Percentiles rank a stretch among this genome's conserved stretches.
phyloP scores from a whole-genome alignment of 257 asterid genomes.

The Cynanchum wilfordii region DNA sequence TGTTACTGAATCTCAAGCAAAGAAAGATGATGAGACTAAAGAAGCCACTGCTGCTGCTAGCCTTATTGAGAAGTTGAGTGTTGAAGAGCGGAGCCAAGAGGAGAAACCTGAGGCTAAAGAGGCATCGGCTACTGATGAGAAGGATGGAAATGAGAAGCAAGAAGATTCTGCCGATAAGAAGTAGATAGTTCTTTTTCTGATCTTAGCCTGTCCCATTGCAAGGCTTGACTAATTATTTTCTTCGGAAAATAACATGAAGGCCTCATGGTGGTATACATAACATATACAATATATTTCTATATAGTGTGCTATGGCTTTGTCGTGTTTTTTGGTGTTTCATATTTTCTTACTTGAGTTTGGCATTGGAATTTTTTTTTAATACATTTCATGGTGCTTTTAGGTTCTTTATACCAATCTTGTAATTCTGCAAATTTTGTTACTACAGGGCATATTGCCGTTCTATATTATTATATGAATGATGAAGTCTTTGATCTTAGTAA shows the following conservation, averaged over 20 bases:
- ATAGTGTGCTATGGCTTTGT: conserved; percentile 6
- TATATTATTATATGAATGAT: neutral
- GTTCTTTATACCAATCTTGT: neutral
- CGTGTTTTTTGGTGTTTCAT: conserved; percentile 13
- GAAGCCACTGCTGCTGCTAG: conserved; percentile 52
- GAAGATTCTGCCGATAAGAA: conserved; percentile 35
- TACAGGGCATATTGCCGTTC: neutral
- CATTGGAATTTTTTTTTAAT: neutral
- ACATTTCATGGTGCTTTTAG: neutral
- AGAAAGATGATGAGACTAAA: conserved; percentile 35
- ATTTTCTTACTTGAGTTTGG: conserved; percentile 6
- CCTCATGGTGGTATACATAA: conserved; percentile 13
- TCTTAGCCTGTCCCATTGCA: conserved; percentile 15
- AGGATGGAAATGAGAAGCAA: conserved; percentile 26
- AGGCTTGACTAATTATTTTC: conserved; percentile 30
- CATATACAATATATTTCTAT: neutral
- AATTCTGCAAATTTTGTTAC: conserved; percentile 9
- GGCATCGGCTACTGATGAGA: conserved; percentile 30
- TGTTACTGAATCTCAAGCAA: conserved; percentile 53
- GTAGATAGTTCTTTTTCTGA: conserved; percentile 19
- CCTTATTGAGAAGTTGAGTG: conserved; percentile 60
- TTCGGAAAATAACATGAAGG: conserved; percentile 1
- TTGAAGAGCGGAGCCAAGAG: conserved; percentile 45
- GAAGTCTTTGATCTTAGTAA: neutral
- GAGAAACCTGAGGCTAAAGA: conserved; percentile 45